These are phyloP conservation scores for Malassezia japonica DNA, from an alignment of 1,284 basidiomycete genomes.

Conservation along the genomic window DNA sequence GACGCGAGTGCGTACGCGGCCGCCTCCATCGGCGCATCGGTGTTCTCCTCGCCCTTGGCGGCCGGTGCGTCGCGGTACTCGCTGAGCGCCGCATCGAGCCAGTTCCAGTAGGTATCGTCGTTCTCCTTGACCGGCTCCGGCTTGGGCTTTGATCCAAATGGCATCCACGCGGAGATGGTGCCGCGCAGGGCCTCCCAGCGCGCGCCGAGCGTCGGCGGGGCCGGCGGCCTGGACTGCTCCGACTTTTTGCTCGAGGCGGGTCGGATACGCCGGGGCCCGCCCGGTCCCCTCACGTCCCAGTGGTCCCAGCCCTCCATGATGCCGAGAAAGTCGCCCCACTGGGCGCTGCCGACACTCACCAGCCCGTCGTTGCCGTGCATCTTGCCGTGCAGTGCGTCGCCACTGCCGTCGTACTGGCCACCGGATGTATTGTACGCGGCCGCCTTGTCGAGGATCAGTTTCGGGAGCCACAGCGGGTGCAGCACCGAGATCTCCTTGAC, in stretches of 20 bases:
- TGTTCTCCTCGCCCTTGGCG: neutral
- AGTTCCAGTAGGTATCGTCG: conserved; percentile 5
- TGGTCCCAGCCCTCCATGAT: conserved; percentile 84
- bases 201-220: neutral
- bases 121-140: neutral
- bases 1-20: conserved; percentile 13
- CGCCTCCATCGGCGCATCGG: neutral
- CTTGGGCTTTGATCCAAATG: neutral
- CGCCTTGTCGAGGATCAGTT: conserved; percentile 72
- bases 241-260: neutral
- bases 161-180: neutral
- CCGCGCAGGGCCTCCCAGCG: neutral
- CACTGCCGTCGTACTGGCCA: conserved; percentile 39
- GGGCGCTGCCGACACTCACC: conserved; percentile 60
- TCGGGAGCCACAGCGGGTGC: conserved; percentile 95
- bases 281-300: conserved; percentile 82
- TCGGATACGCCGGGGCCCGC: conserved; percentile 45
- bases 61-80: conserved; percentile 4
- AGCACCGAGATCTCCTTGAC: conserved; percentile 64
- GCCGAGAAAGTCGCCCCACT: conserved; percentile 58
- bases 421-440: conserved; percentile 47
- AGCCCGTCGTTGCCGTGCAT: conserved; percentile 90
- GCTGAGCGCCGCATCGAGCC: conserved; percentile 12
- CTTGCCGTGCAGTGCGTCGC: conserved; percentile 47
- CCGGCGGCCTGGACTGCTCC: neutral